phyloP scores from a whole-genome alignment of 2,329 filamentous ascomycete species.

The Penicillium sp. region DNA sequence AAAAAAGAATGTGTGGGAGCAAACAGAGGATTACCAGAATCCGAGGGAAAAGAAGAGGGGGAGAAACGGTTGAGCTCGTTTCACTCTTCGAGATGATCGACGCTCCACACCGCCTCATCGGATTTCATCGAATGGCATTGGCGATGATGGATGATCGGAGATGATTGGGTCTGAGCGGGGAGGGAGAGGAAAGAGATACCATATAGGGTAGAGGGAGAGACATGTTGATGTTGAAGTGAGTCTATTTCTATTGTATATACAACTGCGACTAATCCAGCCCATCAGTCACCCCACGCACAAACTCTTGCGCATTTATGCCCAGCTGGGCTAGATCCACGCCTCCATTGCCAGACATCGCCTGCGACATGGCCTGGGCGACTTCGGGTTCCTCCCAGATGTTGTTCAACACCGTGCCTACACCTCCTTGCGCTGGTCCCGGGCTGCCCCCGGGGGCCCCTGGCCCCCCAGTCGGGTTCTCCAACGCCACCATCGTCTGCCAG shows the following conservation, averaged over 20 bases:
- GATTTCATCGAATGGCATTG: slow-evolving; percentile 1
- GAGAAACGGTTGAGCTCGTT: slow-evolving; percentile 24
- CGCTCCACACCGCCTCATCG: slow-evolving; percentile 26
- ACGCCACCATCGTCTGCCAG: slow-evolving; percentile 63
- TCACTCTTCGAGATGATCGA: slow-evolving; percentile 24
- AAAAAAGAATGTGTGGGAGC: neutral
- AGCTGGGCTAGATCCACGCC: slow-evolving; percentile 47
- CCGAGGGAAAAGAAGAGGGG: slow-evolving; percentile 15
- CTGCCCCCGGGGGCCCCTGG: slow-evolving; percentile 62
- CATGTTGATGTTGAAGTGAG: neutral
- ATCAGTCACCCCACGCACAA: slow-evolving; percentile 48
- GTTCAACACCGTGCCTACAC: slow-evolving; percentile 49
- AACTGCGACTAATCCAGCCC: slow-evolving; percentile 36
- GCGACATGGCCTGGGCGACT: slow-evolving; percentile 67
- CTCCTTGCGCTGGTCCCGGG: slow-evolving; percentile 66
- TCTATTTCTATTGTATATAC: neutral
- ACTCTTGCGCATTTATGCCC: slow-evolving; percentile 47
- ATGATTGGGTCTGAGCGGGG: too few species aligned
- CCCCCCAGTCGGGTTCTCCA: slow-evolving; percentile 62
- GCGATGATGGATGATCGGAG: too few species aligned
- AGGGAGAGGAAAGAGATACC: too few species aligned
- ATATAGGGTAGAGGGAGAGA: neutral
- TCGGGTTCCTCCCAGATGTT: slow-evolving; percentile 72
- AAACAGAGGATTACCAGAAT: slow-evolving; percentile 15
- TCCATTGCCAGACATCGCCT: slow-evolving; percentile 72